Evolutionary conservation across 140 eudicot genomes (phyloP).

Genomic region (Stevia rebaudiana): DNA sequence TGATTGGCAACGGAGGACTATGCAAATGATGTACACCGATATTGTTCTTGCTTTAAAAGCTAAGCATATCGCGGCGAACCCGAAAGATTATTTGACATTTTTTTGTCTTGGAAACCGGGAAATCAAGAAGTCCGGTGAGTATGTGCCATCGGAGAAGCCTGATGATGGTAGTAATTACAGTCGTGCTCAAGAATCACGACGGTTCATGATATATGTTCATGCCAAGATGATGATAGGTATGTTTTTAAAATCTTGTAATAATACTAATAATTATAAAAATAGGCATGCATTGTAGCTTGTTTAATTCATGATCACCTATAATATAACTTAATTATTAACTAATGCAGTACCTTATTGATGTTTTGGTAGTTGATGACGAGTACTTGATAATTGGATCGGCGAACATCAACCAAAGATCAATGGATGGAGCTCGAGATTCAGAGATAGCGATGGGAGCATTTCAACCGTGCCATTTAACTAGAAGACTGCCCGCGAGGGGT

Average conservation of each 20-base stretch:
- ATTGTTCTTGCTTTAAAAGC: constrained; percentile 42
- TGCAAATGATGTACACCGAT: constrained; percentile 58
- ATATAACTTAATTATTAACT: neutral
- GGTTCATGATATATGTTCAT: constrained; percentile 57
- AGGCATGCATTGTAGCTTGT: too few relatives aligned
- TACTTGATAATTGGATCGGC: constrained; percentile 50
- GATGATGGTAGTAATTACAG: constrained; percentile 26
- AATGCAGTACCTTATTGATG: neutral
- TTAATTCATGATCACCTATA: neutral
- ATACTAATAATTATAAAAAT: too few relatives aligned
- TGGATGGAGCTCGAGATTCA: constrained; percentile 55
- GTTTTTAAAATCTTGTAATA: neutral
- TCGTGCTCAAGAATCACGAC: constrained; percentile 43
- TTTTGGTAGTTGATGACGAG: constrained; percentile 41
- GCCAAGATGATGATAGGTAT: constrained; percentile 57
- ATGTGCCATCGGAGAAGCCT: constrained; percentile 40
- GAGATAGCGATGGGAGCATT: constrained; percentile 60
- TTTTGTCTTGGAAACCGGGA: constrained; percentile 52
- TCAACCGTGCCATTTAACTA: constrained; percentile 41
- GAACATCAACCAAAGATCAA: constrained; percentile 49
- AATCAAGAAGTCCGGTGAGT: constrained; percentile 27
- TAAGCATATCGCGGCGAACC: constrained; percentile 39
- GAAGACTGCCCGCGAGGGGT: constrained; percentile 39
- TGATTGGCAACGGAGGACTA: constrained; percentile 50
- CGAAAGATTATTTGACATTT: constrained; percentile 40